Conservation (phyloP, 2,329 filamentous ascomycete species). For the Trichoderma endophyticum region DNA sequence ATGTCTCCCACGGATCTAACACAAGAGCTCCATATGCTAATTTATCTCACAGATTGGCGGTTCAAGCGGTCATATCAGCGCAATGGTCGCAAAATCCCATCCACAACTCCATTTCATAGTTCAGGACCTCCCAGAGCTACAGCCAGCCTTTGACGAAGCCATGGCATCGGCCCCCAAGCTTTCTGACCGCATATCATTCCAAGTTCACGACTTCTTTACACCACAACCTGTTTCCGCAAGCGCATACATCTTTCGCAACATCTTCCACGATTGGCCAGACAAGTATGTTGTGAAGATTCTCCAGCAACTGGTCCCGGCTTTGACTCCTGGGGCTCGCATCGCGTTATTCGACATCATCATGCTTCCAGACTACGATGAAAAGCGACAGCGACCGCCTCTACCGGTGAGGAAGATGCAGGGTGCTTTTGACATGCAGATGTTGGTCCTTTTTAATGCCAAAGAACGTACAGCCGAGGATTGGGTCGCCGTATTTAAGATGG, state of each 20-base stretch:
- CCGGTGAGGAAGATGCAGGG: not conserved
- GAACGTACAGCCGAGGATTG: not conserved
- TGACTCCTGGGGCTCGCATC: not conserved
- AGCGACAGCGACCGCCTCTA: not conserved
- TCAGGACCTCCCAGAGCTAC: not conserved
- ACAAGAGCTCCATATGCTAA: not conserved
- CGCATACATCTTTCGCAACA: not conserved
- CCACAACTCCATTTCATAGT: not conserved
- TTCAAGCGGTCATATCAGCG: not conserved
- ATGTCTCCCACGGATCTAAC: not conserved
- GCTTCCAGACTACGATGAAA: not conserved
- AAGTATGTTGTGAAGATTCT: not conserved
- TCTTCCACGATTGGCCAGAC: not conserved
- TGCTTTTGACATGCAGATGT: not conserved
- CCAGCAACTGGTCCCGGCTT: not conserved
- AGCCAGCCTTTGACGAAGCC: not conserved
- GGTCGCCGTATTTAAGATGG: not conserved
- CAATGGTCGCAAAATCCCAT: not conserved
- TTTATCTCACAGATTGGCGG: not conserved
- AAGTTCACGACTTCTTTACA: not conserved
- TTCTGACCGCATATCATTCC: not conserved
- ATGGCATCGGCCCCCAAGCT: not conserved
- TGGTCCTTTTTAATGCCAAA: not conserved
- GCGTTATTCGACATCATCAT: not conserved
- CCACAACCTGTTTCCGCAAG: not conserved